A percentile compares a stretch with the other conserved stretches of the same genome.
Conservation (phyloP, 2,329 filamentous ascomycete genomes). For the Lecanicillium sp. region DNA sequence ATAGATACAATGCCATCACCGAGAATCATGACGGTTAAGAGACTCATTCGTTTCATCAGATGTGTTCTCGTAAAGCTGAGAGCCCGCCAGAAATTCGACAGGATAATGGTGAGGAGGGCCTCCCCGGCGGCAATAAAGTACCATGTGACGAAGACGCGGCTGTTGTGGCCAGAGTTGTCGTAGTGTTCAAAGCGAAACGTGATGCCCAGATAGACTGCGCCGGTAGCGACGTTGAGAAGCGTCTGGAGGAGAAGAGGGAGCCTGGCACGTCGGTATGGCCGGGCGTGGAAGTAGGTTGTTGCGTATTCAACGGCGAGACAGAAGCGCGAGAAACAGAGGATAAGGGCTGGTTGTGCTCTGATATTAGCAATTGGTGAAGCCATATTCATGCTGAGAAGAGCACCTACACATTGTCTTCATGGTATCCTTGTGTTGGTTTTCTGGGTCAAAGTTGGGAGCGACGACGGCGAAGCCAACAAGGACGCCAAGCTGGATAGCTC, state of each 20-base stretch:
- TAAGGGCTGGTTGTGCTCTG: constrained; percentile 22
- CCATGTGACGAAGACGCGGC: constrained; percentile 33
- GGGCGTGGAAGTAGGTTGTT: constrained; percentile 34
- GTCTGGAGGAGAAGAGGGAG: constrained; percentile 28
- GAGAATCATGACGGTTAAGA: constrained; percentile 58
- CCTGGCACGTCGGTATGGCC: constrained; percentile 27
- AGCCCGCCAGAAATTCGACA: constrained; percentile 46
- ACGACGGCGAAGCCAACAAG: constrained; percentile 59
- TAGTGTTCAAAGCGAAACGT: constrained; percentile 28
- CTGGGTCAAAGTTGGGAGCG: constrained; percentile 36
- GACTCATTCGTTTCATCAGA: constrained; percentile 53
- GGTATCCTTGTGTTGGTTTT: constrained; percentile 25
- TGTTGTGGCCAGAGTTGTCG: constrained; percentile 24
- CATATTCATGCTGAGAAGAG: not conserved
- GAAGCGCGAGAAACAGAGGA: constrained; percentile 44
- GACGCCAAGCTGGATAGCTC: constrained; percentile 52
- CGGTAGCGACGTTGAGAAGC: constrained; percentile 23
- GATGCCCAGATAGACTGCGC: constrained; percentile 31
- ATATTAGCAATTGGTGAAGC: not conserved
- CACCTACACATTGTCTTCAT: constrained; percentile 32
- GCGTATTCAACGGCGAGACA: constrained; percentile 45
- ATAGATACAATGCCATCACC: constrained; percentile 59
- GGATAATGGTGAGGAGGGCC: constrained; percentile 37
- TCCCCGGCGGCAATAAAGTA: constrained; percentile 48
- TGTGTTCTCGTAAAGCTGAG: constrained; percentile 55